Conservation (phyloP, 305 asterid species). For the Lippia alba region DNA sequence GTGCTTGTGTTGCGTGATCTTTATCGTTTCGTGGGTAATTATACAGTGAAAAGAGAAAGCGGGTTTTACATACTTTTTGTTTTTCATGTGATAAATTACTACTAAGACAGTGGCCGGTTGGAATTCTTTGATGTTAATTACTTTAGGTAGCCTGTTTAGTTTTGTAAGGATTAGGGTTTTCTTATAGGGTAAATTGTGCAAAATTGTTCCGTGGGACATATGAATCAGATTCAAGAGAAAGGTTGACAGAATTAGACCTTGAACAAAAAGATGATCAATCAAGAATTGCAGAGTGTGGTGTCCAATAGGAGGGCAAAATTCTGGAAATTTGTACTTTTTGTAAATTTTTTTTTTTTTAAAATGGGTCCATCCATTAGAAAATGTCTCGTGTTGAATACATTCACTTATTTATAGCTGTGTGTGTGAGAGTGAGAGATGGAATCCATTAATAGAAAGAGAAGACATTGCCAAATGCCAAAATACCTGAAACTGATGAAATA, state of each 20-base stretch:
- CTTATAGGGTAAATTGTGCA: neutral
- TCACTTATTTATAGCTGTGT: neutral
- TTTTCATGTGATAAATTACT: neutral
- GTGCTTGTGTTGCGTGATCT: neutral
- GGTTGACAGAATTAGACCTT: slow-evolving; percentile 25
- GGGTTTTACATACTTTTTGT: neutral
- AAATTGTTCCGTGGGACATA: slow-evolving; percentile 4
- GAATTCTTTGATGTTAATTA: neutral
- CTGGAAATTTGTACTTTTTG: slow-evolving; percentile 27
- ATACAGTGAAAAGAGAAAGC: neutral
- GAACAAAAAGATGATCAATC: slow-evolving; percentile 40
- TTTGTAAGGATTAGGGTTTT: neutral
- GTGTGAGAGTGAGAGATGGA: slow-evolving; percentile 10
- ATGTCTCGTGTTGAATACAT: slow-evolving; percentile 30
- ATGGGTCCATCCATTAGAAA: slow-evolving; percentile 43
- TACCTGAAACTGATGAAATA: slow-evolving; percentile 13
- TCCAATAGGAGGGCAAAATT: slow-evolving; percentile 28
- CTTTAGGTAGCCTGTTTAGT: neutral
- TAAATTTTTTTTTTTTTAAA: neutral
- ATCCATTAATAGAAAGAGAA: slow-evolving; percentile 22
- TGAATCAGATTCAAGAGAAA: slow-evolving; percentile 42
- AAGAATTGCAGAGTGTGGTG: slow-evolving; percentile 30
- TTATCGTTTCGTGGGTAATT: neutral
- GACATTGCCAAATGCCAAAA: neutral
- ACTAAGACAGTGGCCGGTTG: neutral